Evolutionary conservation across 352 stramenopile genomes (phyloP), one percentile per base, ranked within the genome.

Genomic region (Heterotrichella gracilis): DNA sequence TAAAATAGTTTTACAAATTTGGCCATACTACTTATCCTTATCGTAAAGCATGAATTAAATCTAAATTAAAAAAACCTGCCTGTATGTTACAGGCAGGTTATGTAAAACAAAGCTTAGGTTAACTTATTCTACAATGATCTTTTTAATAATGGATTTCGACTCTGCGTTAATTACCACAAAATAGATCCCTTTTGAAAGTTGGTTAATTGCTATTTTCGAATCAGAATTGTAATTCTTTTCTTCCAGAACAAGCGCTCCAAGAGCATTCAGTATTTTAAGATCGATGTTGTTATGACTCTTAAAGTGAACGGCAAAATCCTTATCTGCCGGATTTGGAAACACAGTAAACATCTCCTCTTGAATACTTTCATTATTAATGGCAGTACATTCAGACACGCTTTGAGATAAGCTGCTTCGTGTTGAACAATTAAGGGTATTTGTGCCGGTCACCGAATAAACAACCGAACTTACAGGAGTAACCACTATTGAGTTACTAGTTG

Each of bases 1-100:
- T 53, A 53, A 53, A 53, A 53, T 9, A 53, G 32, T 53, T 53
- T 53, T 53, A 53, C 32, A 53, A 53, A 53, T 53, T 53, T 53
- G 32, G 32, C 32, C 9, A 53, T 9, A n/a, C 32, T 53, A n/a
- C n/a, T 17, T 53, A 9, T 17, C 32, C 32, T 53, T 53, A 53
- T 53, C 32, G n/a, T 53, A n/a, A 53, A 53, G 32, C 32, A n/a
- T n/a, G n/a, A n/a, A 53, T 53, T 53, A 53, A 17, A n/a, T 17
- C 9, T 53, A 53, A 53, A 53, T 53, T 53, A 53, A 53, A 53
- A n/a, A 53, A 53, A 53, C 32, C 32, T n/a, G 32, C 32, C 9
- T 53, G 32, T 53, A 53, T 53, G 32, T 53, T 53, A 53, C 32
- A 53, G 9, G 32, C 32, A n/a, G 32, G 32, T 53, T 53, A 53